phyloP scores from a whole-genome alignment of 805 yeast species.

The Jamesozyma rosinii region DNA sequence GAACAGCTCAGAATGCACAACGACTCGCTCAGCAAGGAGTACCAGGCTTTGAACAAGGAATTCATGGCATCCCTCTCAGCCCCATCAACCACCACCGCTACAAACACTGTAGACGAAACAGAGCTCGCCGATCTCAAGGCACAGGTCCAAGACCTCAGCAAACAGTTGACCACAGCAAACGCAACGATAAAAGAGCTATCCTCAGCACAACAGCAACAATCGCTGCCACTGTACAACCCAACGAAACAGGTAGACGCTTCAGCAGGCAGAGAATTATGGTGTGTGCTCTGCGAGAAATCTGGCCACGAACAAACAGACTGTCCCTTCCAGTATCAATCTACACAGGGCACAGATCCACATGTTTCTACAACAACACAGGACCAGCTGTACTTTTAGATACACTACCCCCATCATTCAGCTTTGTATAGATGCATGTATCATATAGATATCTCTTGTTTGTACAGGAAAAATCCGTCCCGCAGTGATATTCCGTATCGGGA shows the following conservation, averaged over 20 bases:
- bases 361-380: too few relatives aligned
- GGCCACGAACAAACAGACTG: constrained; percentile 87
- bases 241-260: constrained; percentile 40
- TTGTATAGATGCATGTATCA: too few relatives aligned
- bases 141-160: constrained; percentile 23
- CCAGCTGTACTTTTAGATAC: too few relatives aligned
- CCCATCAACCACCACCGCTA: constrained; percentile 6
- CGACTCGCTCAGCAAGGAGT: constrained; percentile 23
- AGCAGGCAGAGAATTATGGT: constrained; percentile 72
- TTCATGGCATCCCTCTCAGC: constrained; percentile 12
- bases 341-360: too few relatives aligned
- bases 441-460: too few relatives aligned
- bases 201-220: constrained; percentile 8
- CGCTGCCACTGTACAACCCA: constrained; percentile 26
- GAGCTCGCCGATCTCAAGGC: constrained; percentile 5
- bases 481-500: too few relatives aligned
- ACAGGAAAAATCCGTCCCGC: too few relatives aligned
- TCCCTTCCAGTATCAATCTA: constrained; percentile 39
- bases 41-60: constrained; percentile 21
- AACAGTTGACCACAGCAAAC: constrained; percentile 26
- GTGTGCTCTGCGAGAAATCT: constrained; percentile 83
- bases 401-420: too few relatives aligned
- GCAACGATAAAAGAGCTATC: neutral
- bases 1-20: constrained; percentile 25
- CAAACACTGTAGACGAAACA: constrained; percentile 7